Evolutionary conservation across 2,329 filamentous ascomycete species (phyloP), one percentile per base, ranked within the genome.

Genomic region (Verticillium dahliae): DNA sequence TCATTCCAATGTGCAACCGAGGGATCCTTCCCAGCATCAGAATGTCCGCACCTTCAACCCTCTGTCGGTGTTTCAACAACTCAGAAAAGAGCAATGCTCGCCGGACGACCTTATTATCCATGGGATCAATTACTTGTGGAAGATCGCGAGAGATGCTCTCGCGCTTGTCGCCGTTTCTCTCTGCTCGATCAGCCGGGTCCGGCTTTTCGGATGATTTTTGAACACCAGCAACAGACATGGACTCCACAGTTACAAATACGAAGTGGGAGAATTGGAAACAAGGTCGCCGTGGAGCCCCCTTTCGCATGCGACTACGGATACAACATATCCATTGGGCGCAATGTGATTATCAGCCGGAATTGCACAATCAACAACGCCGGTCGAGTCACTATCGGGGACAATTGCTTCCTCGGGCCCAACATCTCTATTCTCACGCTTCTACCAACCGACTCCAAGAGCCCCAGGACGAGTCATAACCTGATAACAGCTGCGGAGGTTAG

Each of bases 221-320:
- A 41, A 41, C 39, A 41, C 15, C 39, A 11, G 11, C 39, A 41
- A 41, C 39, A 41, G 15, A 41, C 39, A n/a, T 15, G 15, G 15
- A 13, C 35, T 37, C 9, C 35, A 13, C 35, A 37, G 35, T 37
- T 13, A 13, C 35, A 37, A 13, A 37, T 37, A 37, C 35, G 35
- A 37, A 41, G 39, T n/a, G 13, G 15, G 39, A 41, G 15, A n/a
- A 41, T 41, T 41, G 39, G 39, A 41, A 41, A n/a, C 14, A 41
- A 41, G 11, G 15, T 41, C 39, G 15, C 13, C 13, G 39, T 41
- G 13, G 39, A 41, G 39, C 39, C 39, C 6, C 39, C 39, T 14
- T 98, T 99, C 73, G 88, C 83, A 56, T 97, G 94, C 73, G 92
- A 97, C 70, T 97, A 97, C 70, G 95, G 95, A 1, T 98, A 97